Percentiles rank a stretch among this genome's conserved stretches.
These are phyloP conservation scores for Backusella circina DNA, from an alignment of 192 early-diverging fungal genomes.

Conservation along the genomic window DNA sequence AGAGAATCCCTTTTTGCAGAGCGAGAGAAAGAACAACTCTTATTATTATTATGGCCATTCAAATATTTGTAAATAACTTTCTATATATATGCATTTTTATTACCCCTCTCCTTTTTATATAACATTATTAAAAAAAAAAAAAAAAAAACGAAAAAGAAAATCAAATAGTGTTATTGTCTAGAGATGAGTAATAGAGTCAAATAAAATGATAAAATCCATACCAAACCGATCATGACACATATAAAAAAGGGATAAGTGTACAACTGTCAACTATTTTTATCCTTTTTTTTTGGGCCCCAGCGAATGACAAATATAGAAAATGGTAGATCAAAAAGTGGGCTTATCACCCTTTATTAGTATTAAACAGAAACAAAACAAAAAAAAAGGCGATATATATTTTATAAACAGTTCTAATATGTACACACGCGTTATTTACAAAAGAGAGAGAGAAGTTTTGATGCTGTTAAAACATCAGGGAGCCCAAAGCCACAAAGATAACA, in stretches of 20 bases:
- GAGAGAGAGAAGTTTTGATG: not conserved
- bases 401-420: not conserved
- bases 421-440: not conserved
- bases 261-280: not conserved
- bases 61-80: not conserved
- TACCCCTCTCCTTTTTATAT: not conserved
- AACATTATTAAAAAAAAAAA: not conserved
- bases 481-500: conserved; percentile 3
- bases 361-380: not conserved
- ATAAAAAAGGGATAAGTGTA: not conserved
- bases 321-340: not conserved
- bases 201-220: too few relatives aligned
- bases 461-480: conserved; percentile 4
- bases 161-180: not conserved
- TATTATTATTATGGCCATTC: too few relatives aligned
- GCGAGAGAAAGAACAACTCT: too few relatives aligned
- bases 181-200: too few relatives aligned
- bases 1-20: not conserved
- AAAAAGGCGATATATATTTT: not conserved
- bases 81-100: not conserved
- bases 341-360: not conserved
- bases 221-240: not conserved
- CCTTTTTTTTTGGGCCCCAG: not conserved
- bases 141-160: too few relatives aligned
- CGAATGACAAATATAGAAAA: not conserved